Evolutionary conservation across 164 flowering plant genomes (phyloP).

Genomic region (Protea cynaroides): DNA sequence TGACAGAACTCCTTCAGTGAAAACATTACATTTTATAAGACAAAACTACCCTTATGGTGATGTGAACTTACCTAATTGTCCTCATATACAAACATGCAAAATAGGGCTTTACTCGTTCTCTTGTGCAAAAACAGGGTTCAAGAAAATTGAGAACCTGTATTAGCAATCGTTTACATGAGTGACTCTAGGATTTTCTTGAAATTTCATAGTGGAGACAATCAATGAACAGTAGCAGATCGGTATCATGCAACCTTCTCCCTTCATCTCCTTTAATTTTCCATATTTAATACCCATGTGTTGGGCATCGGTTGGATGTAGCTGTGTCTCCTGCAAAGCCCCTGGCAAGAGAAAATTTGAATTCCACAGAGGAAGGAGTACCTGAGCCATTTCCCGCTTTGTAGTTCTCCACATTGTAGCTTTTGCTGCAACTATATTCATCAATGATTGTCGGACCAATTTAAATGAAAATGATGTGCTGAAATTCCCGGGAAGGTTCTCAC

Average conservation of each 20-base stretch:
- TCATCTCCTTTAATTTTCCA: neutral
- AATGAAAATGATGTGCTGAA: slow-evolving; percentile 38
- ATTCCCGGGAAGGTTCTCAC: slow-evolving; percentile 52
- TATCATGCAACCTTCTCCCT: slow-evolving; percentile 21
- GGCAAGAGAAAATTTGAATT: slow-evolving; percentile 6
- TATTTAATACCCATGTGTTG: neutral
- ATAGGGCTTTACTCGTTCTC: too few relatives aligned
- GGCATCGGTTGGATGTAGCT: too few relatives aligned
- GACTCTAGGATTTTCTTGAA: too few relatives aligned
- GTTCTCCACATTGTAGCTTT: slow-evolving; percentile 50
- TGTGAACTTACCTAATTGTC: too few relatives aligned
- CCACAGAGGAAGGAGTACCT: slow-evolving; percentile 34
- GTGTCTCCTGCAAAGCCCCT: too few relatives aligned
- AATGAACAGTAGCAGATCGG: slow-evolving; percentile 18
- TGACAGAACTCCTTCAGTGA: too few relatives aligned
- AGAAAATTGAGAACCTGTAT: too few relatives aligned
- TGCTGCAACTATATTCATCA: slow-evolving; percentile 50
- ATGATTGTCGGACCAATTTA: slow-evolving; percentile 50
- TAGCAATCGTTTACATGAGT: neutral
- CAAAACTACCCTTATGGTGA: too few relatives aligned
- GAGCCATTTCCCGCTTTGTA: slow-evolving; percentile 61
- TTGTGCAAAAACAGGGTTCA: too few relatives aligned
- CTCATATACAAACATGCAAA: too few relatives aligned
- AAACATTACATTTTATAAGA: too few relatives aligned
- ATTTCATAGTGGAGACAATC: slow-evolving; percentile 16